A percentile compares a stretch with the other conserved stretches of the same genome.
These are phyloP conservation scores for Scleromitrula shiraiana DNA, from an alignment of 2,329 filamentous ascomycete genomes.

Conservation along the genomic window DNA sequence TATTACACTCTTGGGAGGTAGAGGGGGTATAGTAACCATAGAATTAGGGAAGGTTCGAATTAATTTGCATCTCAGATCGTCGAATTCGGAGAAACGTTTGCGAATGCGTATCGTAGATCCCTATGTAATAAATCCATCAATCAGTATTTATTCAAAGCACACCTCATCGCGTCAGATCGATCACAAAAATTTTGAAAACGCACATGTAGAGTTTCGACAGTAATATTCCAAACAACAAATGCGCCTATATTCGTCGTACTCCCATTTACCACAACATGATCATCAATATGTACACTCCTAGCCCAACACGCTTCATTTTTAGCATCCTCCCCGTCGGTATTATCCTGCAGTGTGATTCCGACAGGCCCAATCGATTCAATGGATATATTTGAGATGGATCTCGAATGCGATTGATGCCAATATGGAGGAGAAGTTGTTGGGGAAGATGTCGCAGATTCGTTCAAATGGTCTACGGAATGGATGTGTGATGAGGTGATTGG, in stretches of 20 bases:
- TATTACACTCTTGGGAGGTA: constrained; percentile 87
- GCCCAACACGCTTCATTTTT: constrained; percentile 56
- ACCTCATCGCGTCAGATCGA: no score
- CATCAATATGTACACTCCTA: constrained; percentile 51
- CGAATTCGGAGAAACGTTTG: constrained; percentile 88
- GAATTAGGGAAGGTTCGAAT: constrained; percentile 77
- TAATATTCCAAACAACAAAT: constrained; percentile 92
- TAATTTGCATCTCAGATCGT: constrained; percentile 67
- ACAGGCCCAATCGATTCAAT: constrained; percentile 40
- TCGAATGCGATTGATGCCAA: constrained; percentile 30
- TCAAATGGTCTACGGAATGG: neutral
- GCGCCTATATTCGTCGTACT: constrained; percentile 47
- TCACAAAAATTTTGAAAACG: constrained; percentile 30
- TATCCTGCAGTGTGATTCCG: constrained; percentile 55
- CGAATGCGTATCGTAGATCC: constrained; percentile 54
- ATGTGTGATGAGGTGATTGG: neutral
- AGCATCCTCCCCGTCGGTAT: constrained; percentile 39
- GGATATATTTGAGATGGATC: constrained; percentile 38
- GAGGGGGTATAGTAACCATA: constrained; percentile 72
- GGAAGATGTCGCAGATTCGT: constrained; percentile 11
- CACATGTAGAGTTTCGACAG: constrained; percentile 77
- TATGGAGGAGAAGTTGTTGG: constrained; percentile 34
- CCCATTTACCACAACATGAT: constrained; percentile 44
- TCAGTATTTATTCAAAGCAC: neutral
- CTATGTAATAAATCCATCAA: constrained; percentile 32